phyloP scores from a whole-genome alignment of 768 basidiomycete genomes.

The Termitomyces sp. region DNA sequence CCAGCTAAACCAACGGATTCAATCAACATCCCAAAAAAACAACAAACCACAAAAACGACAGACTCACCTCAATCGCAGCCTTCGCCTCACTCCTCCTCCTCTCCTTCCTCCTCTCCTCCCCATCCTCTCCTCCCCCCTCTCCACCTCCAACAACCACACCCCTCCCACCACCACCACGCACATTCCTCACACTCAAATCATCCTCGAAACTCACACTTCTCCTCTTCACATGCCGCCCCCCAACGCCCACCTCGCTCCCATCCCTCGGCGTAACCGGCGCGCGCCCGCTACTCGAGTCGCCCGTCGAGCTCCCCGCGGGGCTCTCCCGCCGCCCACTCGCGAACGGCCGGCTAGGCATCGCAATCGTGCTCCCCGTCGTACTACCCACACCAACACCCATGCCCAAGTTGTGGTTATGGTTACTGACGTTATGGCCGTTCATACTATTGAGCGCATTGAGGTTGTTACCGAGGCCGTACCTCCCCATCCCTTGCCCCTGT shows the following conservation, averaged over 20 bases:
- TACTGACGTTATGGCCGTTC: background rate
- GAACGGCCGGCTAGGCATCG: conserved; percentile 53
- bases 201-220: conserved; percentile 73
- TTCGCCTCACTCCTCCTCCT: conserved; percentile 79
- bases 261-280: conserved; percentile 75
- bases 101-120: conserved; percentile 61
- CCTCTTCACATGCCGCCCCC: conserved; percentile 41
- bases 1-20: conserved; percentile 46
- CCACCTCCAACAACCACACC: conserved; percentile 17
- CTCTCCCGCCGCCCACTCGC: conserved; percentile 52
- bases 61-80: conserved; percentile 86
- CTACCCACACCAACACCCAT: background rate
- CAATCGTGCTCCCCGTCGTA: conserved; percentile 6
- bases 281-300: conserved; percentile 77
- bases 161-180: conserved; percentile 17
- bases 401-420: background rate
- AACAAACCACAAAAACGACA: conserved; percentile 24
- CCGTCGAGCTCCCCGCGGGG: conserved; percentile 74
- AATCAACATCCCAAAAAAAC: conserved; percentile 3
- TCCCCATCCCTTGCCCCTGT: background rate
- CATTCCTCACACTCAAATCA: conserved; percentile 20
- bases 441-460: background rate
- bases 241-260: conserved; percentile 53
- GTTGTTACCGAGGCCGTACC: background rate
- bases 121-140: conserved; percentile 54